A percentile compares a stretch with the other conserved stretches of the same genome.
phyloP scores from a whole-genome alignment of 2,329 filamentous ascomycete genomes.

The Talaromyces pinophilus region DNA sequence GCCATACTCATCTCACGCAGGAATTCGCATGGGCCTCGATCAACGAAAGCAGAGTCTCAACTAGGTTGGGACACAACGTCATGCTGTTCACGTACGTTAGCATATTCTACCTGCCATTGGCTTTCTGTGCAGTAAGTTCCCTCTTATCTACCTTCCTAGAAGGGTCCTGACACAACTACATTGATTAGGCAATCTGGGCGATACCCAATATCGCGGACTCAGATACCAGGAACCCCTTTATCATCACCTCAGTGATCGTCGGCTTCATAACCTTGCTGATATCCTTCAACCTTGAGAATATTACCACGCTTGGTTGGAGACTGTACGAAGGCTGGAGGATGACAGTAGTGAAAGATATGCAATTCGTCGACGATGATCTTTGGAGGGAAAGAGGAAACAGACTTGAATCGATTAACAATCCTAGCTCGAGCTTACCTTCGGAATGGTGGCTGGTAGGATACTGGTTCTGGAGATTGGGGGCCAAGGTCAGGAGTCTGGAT shows the following conservation, averaged over 20 bases:
- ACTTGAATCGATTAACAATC: background rate
- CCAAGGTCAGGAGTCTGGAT: background rate
- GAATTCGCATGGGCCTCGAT: constrained; percentile 7
- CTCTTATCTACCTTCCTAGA: background rate
- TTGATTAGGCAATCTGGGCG: background rate
- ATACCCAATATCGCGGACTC: background rate
- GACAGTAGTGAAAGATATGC: background rate
- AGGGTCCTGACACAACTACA: background rate
- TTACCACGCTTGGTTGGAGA: background rate
- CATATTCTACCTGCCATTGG: background rate
- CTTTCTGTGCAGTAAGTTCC: background rate
- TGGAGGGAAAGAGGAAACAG: background rate
- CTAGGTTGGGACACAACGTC: background rate
- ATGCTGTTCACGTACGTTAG: constrained; percentile 1
- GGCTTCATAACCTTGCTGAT: background rate
- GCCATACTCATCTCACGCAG: background rate
- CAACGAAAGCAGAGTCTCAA: constrained; percentile 2
- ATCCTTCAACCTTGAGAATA: constrained; percentile 7
- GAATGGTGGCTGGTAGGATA: background rate
- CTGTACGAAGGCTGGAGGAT: background rate
- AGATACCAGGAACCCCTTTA: background rate
- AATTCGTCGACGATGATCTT: background rate
- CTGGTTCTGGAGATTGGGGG: no score
- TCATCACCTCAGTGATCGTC: background rate
- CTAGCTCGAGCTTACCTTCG: background rate